phyloP scores from a whole-genome alignment of 2,329 filamentous ascomycete genomes.

The Colletotrichum salicis region DNA sequence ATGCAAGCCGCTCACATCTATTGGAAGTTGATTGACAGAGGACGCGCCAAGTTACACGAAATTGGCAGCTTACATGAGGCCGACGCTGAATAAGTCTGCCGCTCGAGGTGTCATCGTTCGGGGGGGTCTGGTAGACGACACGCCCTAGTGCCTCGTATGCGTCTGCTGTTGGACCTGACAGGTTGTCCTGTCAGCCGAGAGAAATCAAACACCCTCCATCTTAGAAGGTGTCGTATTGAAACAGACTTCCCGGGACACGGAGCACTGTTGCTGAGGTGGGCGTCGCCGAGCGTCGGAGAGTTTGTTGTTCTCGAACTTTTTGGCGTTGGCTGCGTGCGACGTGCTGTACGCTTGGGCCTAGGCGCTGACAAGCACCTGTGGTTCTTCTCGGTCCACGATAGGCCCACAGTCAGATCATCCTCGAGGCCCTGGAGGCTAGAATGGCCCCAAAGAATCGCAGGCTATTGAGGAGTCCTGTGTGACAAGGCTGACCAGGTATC shows the following conservation, averaged over 20 bases:
- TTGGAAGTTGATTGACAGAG: background rate
- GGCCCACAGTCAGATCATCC: constrained; percentile 22
- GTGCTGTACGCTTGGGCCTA: constrained; percentile 1
- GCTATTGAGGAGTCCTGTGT: background rate
- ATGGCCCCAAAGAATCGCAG: constrained; percentile 11
- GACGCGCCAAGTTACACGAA: background rate
- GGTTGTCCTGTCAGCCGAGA: background rate
- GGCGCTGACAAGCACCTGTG: constrained; percentile 3
- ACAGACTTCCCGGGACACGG: constrained; percentile 12
- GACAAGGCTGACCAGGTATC: constrained; percentile 19
- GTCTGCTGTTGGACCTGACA: constrained; percentile 4
- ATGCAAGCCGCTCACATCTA: constrained; percentile 2
- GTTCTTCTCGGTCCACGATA: constrained; percentile 19
- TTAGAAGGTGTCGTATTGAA: constrained; percentile 29
- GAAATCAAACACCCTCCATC: background rate
- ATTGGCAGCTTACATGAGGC: background rate
- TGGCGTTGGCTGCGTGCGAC: background rate
- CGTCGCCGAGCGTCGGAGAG: constrained; percentile 5
- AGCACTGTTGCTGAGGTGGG: constrained; percentile 14
- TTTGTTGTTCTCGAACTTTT: background rate
- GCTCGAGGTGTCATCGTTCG: constrained; percentile 5
- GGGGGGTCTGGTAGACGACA: background rate
- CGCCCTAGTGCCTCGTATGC: background rate
- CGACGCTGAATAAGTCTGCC: constrained; percentile 11
- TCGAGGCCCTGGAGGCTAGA: background rate